Evolutionary conservation across 1,284 basidiomycete genomes (phyloP), one percentile per base, ranked within the genome.

Genomic region (Cryptococcus sp.): DNA sequence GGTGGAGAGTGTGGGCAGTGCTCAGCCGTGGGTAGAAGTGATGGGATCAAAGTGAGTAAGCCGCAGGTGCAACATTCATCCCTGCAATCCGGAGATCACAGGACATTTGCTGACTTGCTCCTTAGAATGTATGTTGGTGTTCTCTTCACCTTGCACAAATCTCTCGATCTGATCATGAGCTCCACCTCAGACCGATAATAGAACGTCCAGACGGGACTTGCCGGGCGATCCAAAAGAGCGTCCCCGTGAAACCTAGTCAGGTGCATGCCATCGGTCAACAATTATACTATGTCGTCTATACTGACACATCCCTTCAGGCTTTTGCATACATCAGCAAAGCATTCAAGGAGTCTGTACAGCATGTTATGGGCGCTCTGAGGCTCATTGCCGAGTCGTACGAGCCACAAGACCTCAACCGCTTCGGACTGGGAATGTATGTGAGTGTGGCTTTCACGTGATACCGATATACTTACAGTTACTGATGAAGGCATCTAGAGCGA

Each of bases 1-100:
- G 33, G 52, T 81, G 59, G 80, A 80, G 24, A 77, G 81, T 24
- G 48, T 84, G 3, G 82, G 81, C 15, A 87, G 87, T 37, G 82
- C 87, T 9, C 94, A 98, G 76, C 93, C 95, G 3, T 96, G 89
- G 76, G 89, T 97, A 20, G 89, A 91, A 61, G 78, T 98, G 43
- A 88, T 98, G 84, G 87, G 89, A 43, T 82, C 88, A 73, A 84
- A 87, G 88, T 90, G 68, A 73, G 86, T 76, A 23, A 50, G 23
- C 8, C 4, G 21, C 5, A 24, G 33, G 16, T 33, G 35, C 24
- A 44, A 2, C 18, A 39, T 24, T 4, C 28, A 33, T 33, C n/a
- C n/a, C n/a, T n/a, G n/a, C n/a, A n/a, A n/a, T n/a, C n/a, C n/a
- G n/a, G n/a, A n/a, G n/a, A n/a, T n/a, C n/a, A n/a, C n/a, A 33